Evolutionary conservation across 441 rosid genomes (phyloP).

Genomic region (Pelargonium cotyledonis): DNA sequence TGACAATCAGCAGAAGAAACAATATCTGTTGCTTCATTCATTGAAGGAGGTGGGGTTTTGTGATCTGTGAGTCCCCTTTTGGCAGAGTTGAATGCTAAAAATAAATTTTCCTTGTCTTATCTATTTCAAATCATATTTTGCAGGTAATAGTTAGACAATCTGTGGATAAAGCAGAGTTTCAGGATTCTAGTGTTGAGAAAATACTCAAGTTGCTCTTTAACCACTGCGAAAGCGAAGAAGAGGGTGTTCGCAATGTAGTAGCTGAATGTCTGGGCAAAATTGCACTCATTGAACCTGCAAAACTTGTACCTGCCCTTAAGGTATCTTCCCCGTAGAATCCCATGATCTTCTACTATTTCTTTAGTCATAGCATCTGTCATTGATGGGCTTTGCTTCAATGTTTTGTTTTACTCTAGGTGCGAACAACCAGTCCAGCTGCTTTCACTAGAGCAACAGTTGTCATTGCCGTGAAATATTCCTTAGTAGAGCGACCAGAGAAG

Average conservation of each 20-base stretch:
- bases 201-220: constrained; percentile 83
- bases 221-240: constrained; percentile 99
- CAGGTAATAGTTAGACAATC: constrained; percentile 97
- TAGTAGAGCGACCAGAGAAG: constrained; percentile 91
- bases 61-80: constrained; percentile 11
- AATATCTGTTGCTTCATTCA: constrained; percentile 93
- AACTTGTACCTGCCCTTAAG: constrained; percentile 94
- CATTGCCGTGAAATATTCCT: constrained; percentile 87
- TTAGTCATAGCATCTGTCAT: constrained; percentile 4
- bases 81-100: background rate
- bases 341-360: constrained; percentile 14
- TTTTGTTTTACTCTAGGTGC: constrained; percentile 38
- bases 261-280: constrained; percentile 99
- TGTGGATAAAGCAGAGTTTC: constrained; percentile 93
- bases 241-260: constrained; percentile 96
- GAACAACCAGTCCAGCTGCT: constrained; percentile 80
- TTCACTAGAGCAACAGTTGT: constrained; percentile 96
- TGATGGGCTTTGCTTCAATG: constrained; percentile 7
- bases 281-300: constrained; percentile 86
- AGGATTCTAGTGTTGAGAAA: constrained; percentile 85
- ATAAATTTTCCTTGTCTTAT: background rate
- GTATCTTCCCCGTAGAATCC: constrained; percentile 32
- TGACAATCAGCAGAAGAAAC: constrained; percentile 99
- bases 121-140: constrained; percentile 11
- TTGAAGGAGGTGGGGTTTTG: constrained; percentile 73